These are phyloP conservation scores for Epichloe uncinata DNA, from an alignment of 2,329 filamentous ascomycete genomes.

Conservation along the genomic window DNA sequence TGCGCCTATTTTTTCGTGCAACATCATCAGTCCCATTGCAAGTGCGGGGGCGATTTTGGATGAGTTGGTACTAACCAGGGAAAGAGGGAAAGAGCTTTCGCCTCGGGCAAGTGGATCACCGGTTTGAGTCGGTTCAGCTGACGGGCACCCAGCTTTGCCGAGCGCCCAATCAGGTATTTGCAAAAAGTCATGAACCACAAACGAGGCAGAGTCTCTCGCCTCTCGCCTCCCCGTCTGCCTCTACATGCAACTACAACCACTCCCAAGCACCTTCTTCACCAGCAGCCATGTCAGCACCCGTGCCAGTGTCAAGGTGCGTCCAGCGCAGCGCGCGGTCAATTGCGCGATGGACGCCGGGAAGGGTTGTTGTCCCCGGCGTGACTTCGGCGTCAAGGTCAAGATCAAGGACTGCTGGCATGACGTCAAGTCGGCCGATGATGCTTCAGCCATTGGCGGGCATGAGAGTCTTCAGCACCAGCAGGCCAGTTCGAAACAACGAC, in stretches of 20 bases:
- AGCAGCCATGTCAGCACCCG: constrained; percentile 22
- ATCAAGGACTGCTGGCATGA: constrained; percentile 5
- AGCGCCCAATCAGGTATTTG: constrained; percentile 5
- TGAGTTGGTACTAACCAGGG: too few species aligned
- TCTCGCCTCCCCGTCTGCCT: neutral
- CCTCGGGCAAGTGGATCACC: neutral
- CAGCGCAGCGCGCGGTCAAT: constrained; percentile 24
- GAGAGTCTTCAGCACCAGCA: constrained; percentile 25
- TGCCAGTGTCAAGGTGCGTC: constrained; percentile 26
- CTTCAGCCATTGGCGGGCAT: constrained; percentile 11
- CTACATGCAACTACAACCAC: neutral
- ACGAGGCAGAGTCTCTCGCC: neutral
- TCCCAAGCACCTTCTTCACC: neutral
- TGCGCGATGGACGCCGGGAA: constrained; percentile 15
- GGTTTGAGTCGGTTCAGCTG: neutral
- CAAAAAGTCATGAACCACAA: constrained; percentile 4
- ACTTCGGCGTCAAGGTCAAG: constrained; percentile 12
- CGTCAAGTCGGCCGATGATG: constrained; percentile 9
- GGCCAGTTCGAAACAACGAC: constrained; percentile 14
- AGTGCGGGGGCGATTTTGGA: too few species aligned
- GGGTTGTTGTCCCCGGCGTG: constrained; percentile 9
- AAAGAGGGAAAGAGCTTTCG: neutral
- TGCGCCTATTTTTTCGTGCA: too few species aligned
- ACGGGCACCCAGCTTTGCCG: neutral
- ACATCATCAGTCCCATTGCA: too few species aligned